These are phyloP conservation scores for Aspergillus fructus DNA, from an alignment of 2,329 filamentous ascomycete species.

Conservation along the genomic window DNA sequence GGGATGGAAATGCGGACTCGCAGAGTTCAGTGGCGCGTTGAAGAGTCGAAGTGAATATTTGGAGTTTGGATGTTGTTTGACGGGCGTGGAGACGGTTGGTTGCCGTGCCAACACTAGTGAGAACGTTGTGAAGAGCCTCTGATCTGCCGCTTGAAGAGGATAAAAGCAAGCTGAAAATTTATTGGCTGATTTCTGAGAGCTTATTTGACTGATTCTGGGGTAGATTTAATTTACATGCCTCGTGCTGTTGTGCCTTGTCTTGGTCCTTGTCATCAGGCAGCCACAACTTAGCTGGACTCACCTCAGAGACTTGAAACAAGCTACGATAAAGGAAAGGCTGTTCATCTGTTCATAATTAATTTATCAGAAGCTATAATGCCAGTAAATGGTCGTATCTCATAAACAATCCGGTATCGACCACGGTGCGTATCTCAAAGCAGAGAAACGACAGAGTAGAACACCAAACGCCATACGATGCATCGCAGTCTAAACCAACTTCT, in stretches of 20 bases:
- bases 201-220: not conserved
- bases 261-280: not conserved
- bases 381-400: conserved; percentile 25
- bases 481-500: conserved; percentile 18
- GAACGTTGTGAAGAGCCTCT: not conserved
- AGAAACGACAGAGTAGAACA: conserved; percentile 3
- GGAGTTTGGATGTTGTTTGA: conserved; percentile 3
- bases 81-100: not conserved
- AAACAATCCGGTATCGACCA: conserved; percentile 20
- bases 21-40: not conserved
- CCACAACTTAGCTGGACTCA: not conserved
- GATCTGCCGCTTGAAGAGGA: not conserved
- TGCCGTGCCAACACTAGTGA: conserved; percentile 11
- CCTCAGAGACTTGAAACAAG: not conserved
- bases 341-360: not conserved
- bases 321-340: not conserved
- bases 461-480: conserved; percentile 11
- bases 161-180: not conserved
- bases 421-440: not conserved
- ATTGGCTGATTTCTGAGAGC: not conserved
- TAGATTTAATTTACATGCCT: not conserved
- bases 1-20: not conserved
- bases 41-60: not conserved
- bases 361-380: not conserved
- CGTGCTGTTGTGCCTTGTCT: not conserved